Evolutionary conservation across 1,139 yeast species (phyloP).

Genomic region (Saccharomyces hybrid): DNA sequence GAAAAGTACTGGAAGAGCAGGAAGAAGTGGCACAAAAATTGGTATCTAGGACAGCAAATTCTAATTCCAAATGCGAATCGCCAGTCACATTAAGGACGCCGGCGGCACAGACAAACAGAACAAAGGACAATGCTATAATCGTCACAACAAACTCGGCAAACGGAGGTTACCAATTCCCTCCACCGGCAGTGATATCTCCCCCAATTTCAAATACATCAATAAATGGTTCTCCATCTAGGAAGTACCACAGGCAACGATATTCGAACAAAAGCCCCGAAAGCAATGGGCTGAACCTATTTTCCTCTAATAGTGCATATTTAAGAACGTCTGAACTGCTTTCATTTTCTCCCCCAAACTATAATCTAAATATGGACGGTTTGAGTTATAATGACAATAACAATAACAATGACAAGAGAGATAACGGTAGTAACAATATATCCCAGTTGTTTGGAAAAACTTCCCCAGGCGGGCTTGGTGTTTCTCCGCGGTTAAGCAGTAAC

Average conservation of each 20-base stretch:
- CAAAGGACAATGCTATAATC: slow-evolving; percentile 13
- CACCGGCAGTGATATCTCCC: slow-evolving; percentile 20
- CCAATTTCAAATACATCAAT: slow-evolving; percentile 18
- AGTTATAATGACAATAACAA: not conserved
- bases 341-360: not conserved
- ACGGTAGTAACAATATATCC: not conserved
- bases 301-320: slow-evolving; percentile 1
- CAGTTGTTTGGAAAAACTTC: not conserved
- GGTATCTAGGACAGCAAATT: slow-evolving; percentile 6
- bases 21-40: slow-evolving; percentile 16
- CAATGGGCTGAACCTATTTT: slow-evolving; percentile 1
- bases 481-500: not conserved
- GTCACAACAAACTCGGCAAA: slow-evolving; percentile 26
- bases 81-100: not conserved
- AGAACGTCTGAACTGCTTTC: not conserved
- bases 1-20: slow-evolving; percentile 21
- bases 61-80: not conserved
- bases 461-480: not conserved
- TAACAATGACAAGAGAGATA: not conserved
- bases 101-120: not conserved
- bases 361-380: not conserved
- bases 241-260: slow-evolving; percentile 1
- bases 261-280: slow-evolving; percentile 3
- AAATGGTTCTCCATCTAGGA: slow-evolving; percentile 23
- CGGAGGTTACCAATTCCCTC: slow-evolving; percentile 31